These are phyloP conservation scores for Teratosphaeria zuluensis DNA, from an alignment of 2,329 filamentous ascomycete species.

Conservation along the genomic window DNA sequence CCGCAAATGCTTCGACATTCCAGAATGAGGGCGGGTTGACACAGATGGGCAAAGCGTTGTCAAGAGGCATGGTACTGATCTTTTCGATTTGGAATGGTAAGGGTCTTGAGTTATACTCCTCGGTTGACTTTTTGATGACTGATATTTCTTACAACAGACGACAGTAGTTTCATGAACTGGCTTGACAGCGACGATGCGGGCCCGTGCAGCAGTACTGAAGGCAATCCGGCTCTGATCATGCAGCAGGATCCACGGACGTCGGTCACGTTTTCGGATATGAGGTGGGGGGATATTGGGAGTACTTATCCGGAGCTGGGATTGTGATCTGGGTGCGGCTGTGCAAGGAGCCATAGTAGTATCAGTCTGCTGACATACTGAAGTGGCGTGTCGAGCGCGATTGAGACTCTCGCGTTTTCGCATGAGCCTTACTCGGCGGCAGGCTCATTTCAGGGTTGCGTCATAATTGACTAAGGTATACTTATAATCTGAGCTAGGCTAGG, in stretches of 20 bases:
- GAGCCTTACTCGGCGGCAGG: too few relatives aligned
- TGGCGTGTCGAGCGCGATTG: too few relatives aligned
- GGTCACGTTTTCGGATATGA: constrained; percentile 50
- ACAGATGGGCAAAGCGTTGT: constrained; percentile 46
- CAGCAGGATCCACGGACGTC: constrained; percentile 39
- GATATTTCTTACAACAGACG: not conserved
- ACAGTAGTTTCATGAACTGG: constrained; percentile 52
- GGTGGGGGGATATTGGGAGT: constrained; percentile 53
- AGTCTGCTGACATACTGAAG: too few relatives aligned
- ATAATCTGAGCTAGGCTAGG: too few relatives aligned
- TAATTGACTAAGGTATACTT: too few relatives aligned
- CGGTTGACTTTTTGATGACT: too few relatives aligned
- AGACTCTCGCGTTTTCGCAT: too few relatives aligned
- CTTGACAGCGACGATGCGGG: constrained; percentile 49
- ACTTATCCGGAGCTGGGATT: constrained; percentile 27
- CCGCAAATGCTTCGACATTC: constrained; percentile 34
- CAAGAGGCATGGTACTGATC: constrained; percentile 54
- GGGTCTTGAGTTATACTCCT: not conserved
- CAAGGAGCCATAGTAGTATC: too few relatives aligned
- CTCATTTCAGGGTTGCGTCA: too few relatives aligned
- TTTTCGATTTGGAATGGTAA: constrained; percentile 55
- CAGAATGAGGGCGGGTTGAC: constrained; percentile 46
- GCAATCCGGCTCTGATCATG: constrained; percentile 41
- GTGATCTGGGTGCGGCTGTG: too few relatives aligned
- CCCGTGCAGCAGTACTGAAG: constrained; percentile 46